Base-by-base conservation (phyloP, 768 basidiomycete species). In the Lactarius pseudohatsudake region DNA sequence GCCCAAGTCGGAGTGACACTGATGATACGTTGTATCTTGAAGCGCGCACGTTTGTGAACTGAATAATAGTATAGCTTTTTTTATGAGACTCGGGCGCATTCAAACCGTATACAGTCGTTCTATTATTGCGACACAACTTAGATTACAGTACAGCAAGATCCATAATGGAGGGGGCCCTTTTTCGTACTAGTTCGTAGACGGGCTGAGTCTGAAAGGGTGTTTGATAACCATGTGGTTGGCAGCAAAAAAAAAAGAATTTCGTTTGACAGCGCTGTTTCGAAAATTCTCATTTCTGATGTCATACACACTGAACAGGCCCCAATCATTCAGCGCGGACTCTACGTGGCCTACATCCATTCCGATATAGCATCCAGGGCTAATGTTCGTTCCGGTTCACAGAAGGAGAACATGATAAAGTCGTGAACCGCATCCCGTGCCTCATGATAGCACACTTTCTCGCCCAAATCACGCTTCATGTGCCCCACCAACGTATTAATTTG, bases 381-480 rank as follows among this genome's bases (percentile, higher is more conserved):
- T 4, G 72, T 69, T 18, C 72, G 64, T 70, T 76, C 75, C 15
- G 74, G 74, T 59, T 74, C 75, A 54, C 58, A 64, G 62, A 68
- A 71, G 2, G 57, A 55, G 32, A 75, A 66, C 10, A 65, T 45
- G 6, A 74, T 50, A 50, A 72, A 74, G 56, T 75, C 74, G 62
- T 77, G 76, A 65, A 77, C 62, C 18, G 69, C 74, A 61, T 75
- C 76, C 67, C 67, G 59, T 22, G 62, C 65, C 72, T 76, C 72
- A 73, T 72, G 68, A 70, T 76, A 76, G 32, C 45, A 64, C 53
- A 74, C 62, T 58, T 72, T 69, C 64, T 71, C 65, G 53, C 75
- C 77, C 70, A 80, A 68, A 65, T 80, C 79, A 70, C 70, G 64
- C 67, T 50, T 64, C 73, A 75, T 76, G 61, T 66, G 61, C 53